A percentile compares a stretch with the other conserved stretches of the same genome.
Evolutionary conservation across 2,329 filamentous ascomycete genomes (phyloP).

Genomic region (Apiospora sp.): DNA sequence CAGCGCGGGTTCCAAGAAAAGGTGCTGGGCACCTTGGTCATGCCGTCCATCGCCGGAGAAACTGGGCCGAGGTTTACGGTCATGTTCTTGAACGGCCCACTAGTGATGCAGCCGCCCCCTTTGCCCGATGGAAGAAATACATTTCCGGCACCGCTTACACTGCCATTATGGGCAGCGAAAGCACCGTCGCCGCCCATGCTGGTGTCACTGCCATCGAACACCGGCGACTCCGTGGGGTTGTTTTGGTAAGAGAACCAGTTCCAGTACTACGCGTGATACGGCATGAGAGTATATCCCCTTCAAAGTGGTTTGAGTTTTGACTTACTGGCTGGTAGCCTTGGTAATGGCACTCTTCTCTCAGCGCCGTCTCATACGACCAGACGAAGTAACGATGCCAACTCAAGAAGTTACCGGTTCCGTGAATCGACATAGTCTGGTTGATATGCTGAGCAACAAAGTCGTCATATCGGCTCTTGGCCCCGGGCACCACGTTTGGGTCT

Average conservation of each 20-base stretch:
- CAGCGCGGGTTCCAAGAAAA: conserved; percentile 38
- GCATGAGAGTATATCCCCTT: not conserved
- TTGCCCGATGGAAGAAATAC: conserved; percentile 52
- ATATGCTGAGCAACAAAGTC: conserved; percentile 50
- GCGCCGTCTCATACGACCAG: conserved; percentile 47
- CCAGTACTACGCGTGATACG: conserved; percentile 50
- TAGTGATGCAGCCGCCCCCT: conserved; percentile 61
- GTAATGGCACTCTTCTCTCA: conserved; percentile 52
- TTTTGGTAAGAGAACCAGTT: conserved; percentile 58
- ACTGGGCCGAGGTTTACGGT: conserved; percentile 43
- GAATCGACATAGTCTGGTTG: conserved; percentile 43
- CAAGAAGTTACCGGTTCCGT: conserved; percentile 47
- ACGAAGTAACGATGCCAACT: conserved; percentile 54
- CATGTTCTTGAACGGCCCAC: conserved; percentile 49
- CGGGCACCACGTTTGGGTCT: conserved; percentile 39
- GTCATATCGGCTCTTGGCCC: conserved; percentile 43
- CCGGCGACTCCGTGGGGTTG: conserved; percentile 55
- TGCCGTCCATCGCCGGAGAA: conserved; percentile 33
- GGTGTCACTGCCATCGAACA: conserved; percentile 63
- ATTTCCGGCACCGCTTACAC: conserved; percentile 32
- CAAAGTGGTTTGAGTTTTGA: not conserved
- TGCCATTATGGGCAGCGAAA: conserved; percentile 35
- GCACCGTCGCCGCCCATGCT: conserved; percentile 58
- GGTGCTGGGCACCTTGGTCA: conserved; percentile 14
- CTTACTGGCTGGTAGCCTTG: conserved; percentile 48